Conservation (phyloP, 2,329 filamentous ascomycete species). For the Ceratocystis cacaofunesta region DNA sequence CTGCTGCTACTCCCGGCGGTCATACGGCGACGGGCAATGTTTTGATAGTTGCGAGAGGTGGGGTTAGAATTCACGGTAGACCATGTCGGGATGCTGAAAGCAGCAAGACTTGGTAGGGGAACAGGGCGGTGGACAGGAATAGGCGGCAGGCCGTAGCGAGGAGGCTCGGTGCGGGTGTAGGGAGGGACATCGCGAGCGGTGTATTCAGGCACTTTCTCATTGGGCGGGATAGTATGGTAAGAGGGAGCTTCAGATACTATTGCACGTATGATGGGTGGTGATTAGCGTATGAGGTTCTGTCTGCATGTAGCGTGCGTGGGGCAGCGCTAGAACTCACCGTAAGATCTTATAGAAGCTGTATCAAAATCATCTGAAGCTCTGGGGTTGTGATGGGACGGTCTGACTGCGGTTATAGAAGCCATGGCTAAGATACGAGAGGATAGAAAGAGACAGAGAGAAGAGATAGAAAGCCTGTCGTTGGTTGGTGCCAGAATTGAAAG, state of each 20-base stretch:
- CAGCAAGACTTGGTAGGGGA: constrained; percentile 31
- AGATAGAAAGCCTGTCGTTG: not conserved
- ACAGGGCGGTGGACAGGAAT: constrained; percentile 29
- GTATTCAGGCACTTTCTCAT: constrained; percentile 37
- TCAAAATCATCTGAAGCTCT: constrained; percentile 44
- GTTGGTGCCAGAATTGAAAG: not conserved
- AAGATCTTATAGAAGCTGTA: constrained; percentile 52
- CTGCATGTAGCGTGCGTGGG: not conserved
- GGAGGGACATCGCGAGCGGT: constrained; percentile 25
- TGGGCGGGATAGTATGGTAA: constrained; percentile 42
- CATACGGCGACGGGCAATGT: constrained; percentile 48
- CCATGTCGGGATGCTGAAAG: constrained; percentile 46
- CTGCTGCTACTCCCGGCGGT: constrained; percentile 28
- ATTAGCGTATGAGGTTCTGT: not conserved
- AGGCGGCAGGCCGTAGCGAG: constrained; percentile 33
- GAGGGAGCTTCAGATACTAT: constrained; percentile 49
- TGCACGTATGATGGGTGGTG: not conserved
- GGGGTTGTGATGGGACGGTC: constrained; percentile 19
- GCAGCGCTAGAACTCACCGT: constrained; percentile 33
- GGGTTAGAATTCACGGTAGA: constrained; percentile 40
- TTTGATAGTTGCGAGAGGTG: constrained; percentile 45
- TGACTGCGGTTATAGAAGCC: constrained; percentile 2
- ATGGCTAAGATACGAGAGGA: not conserved
- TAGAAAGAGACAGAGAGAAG: not conserved
- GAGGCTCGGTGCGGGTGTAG: constrained; percentile 13